These are phyloP conservation scores for Rheum nobile DNA, from an alignment of 148 eudicot species.

Conservation along the genomic window DNA sequence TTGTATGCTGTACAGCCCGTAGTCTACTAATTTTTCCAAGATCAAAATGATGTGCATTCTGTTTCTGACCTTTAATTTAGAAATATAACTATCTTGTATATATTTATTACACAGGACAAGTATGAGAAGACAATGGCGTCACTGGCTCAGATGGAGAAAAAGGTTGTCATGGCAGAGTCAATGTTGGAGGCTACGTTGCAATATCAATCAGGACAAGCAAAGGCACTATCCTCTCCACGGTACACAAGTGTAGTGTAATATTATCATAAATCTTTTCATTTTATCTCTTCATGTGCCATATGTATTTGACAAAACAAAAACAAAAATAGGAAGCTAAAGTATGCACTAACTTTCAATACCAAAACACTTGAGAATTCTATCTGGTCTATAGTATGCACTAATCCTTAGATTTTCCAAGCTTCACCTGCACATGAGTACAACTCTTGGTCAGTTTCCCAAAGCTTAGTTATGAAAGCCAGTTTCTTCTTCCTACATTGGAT, in stretches of 20 bases:
- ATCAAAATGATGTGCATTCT: background rate
- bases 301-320: background rate
- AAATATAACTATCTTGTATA: background rate
- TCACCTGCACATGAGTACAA: background rate
- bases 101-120: constrained; percentile 40
- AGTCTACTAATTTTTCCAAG: background rate
- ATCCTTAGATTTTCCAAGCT: background rate
- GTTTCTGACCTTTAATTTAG: background rate
- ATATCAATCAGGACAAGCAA: constrained; percentile 61
- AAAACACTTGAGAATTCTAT: background rate
- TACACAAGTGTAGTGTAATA: constrained; percentile 9
- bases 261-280: background rate
- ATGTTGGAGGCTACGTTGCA: constrained; percentile 81
- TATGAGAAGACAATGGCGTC: constrained; percentile 56
- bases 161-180: constrained; percentile 68
- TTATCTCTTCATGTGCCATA: background rate
- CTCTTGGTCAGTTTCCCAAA: no score
- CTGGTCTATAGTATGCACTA: background rate
- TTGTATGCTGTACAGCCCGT: background rate
- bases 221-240: constrained; percentile 64
- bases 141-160: constrained; percentile 62
- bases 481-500: no score
- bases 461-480: no score
- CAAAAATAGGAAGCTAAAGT: background rate
- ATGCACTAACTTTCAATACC: background rate